Conservation (phyloP, 768 basidiomycete genomes). For the Coprinopsis marcescibilis region DNA sequence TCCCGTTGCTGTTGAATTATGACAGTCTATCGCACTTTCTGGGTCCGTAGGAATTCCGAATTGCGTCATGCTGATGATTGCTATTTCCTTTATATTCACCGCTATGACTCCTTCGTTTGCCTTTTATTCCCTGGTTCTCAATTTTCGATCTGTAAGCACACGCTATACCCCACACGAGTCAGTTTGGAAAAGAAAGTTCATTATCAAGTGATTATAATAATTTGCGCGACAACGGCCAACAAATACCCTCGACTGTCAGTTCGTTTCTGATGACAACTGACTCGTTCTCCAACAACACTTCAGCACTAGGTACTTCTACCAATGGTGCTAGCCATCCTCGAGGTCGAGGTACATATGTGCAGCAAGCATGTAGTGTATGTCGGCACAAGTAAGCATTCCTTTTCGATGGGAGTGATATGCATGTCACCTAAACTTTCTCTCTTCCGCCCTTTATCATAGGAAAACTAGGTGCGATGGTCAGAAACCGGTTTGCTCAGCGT, state of each 20-base stretch:
- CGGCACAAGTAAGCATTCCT: slow-evolving; percentile 28
- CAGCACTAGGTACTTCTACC: not conserved
- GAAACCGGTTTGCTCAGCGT: slow-evolving; percentile 38
- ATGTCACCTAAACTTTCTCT: not conserved
- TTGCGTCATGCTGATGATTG: no score
- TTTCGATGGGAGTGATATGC: slow-evolving; percentile 2
- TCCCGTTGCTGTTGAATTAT: no score
- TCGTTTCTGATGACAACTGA: slow-evolving; percentile 5
- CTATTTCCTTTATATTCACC: no score
- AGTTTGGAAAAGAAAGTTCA: not conserved
- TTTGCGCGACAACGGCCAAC: not conserved
- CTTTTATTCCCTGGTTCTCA: no score
- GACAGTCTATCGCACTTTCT: no score
- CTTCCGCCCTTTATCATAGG: slow-evolving; percentile 18
- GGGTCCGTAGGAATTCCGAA: no score
- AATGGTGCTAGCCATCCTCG: slow-evolving; percentile 14
- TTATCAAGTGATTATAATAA: not conserved
- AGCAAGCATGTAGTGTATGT: slow-evolving; percentile 33
- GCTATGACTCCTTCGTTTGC: no score
- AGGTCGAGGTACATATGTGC: slow-evolving; percentile 31
- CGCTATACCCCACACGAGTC: not conserved
- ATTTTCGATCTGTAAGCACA: not conserved
- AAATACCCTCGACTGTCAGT: slow-evolving; percentile 3
- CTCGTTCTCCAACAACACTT: not conserved
- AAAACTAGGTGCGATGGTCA: slow-evolving; percentile 43